Percentiles rank a stretch among this genome's conserved stretches.
Conservation (phyloP, 2,329 filamentous ascomycete genomes). For the Juglanconis juglandina region DNA sequence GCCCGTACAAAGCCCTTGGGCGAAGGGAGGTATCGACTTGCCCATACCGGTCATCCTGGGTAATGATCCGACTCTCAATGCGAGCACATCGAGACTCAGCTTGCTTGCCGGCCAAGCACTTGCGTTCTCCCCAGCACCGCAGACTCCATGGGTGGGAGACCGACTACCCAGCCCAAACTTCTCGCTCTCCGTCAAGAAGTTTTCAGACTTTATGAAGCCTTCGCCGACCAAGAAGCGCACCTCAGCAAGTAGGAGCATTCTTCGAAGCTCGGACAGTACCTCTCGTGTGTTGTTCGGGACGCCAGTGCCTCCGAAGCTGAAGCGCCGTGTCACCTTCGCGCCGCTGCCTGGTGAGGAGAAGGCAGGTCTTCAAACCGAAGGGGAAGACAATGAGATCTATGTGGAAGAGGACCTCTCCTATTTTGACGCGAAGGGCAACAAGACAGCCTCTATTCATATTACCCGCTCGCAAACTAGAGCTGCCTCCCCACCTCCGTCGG, state of each 20-base stretch:
- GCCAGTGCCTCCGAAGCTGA: constrained; percentile 21
- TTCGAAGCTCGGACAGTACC: not conserved
- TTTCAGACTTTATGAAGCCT: constrained; percentile 50
- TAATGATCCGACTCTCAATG: constrained; percentile 12
- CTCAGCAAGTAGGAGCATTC: not conserved
- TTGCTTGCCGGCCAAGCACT: constrained; percentile 1
- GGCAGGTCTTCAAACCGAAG: not conserved
- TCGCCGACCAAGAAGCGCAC: constrained; percentile 34
- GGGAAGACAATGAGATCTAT: not conserved
- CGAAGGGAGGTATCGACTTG: not conserved
- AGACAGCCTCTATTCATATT: constrained; percentile 6
- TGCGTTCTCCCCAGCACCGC: constrained; percentile 25
- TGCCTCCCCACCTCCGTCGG: constrained; percentile 14
- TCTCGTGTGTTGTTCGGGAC: constrained; percentile 8
- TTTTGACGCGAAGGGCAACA: constrained; percentile 6
- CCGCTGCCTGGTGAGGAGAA: constrained; percentile 23
- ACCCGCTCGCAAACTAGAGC: not conserved
- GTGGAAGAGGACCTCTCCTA: constrained; percentile 14
- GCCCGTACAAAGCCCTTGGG: constrained; percentile 3
- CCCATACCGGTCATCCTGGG: constrained; percentile 8
- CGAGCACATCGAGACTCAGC: constrained; percentile 1
- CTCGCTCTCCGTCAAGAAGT: constrained; percentile 48
- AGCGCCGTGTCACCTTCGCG: constrained; percentile 35
- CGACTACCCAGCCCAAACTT: constrained; percentile 42
- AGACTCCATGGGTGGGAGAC: constrained; percentile 19